Evolutionary conservation across 2,329 filamentous ascomycete species (phyloP), one percentile per base, ranked within the genome.

Genomic region (Calonectria ilicicola): DNA sequence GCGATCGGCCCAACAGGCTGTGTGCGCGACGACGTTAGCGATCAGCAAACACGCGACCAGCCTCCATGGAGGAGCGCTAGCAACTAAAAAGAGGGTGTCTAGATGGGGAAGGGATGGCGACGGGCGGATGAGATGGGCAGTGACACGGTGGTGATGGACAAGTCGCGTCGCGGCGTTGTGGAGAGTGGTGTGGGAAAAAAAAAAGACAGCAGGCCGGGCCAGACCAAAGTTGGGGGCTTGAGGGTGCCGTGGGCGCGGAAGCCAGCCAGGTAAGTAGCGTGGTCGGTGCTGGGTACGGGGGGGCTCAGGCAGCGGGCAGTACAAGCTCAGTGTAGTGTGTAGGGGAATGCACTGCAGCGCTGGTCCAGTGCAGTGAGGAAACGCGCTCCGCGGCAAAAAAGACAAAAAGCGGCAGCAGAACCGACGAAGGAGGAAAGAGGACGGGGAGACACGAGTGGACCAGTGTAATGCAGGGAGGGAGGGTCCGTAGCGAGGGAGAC

Each of bases 1-100:
- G 89, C 89, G 83, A 86, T 83, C 83, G 83, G 80, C 83, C 83
- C 81, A 82, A 86, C 87, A 84, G 83, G 81, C 84, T 85, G 81
- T 80, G 80, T 80, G 80, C 80, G 81, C 79, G 79, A 80, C 82
- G 81, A 83, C 80, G 87, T 89, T 84, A 87, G 85, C 83, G 81
- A 86, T 84, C 80, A 84, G 81, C 79, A 82, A 80, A 78, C 79
- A 84, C 78, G 76, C 78, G 79, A 80, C 78, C 81, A 81, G 80
- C 81, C 84, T 82, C 85, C 84, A 85, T 85, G 80, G 83, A 84
- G 80, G 77, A 77, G 77, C 77, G 79, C 76, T 80, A 82, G 77
- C 78, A 79, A 77, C 51, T 70, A 76, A 74, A 69, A 67, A 74
- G 69, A 76, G 72, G 72, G 35, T 69, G 62, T 56, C 67, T 76